Evolutionary conservation across 345 rosid genomes (phyloP), one percentile per base, ranked within the genome.

Genomic region (Luvunga scandens): DNA sequence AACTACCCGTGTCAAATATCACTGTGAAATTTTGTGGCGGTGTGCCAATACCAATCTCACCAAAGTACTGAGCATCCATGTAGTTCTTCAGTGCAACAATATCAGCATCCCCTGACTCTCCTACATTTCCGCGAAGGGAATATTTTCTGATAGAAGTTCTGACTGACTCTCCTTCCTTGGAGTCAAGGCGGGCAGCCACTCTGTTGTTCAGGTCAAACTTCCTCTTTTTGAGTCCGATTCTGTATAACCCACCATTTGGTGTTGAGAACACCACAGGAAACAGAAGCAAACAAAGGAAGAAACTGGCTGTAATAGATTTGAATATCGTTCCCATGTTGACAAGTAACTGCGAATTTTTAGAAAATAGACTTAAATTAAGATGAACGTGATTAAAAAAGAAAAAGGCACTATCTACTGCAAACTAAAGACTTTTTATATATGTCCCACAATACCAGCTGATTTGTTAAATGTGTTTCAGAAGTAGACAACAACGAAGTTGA

Each of bases 1-100:
- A 91, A 85, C 99, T 95, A 39, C 99, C 98, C 1, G 99, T 93
- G 82, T 95, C 98, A 59, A 95, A 95, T 63, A 95, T 92, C 86
- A 93, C 99, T 0, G 93, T 92, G 76, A 95, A 95, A 50, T 86
- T 93, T 82, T 95, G 99, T 8, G 94, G 89, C 27, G 98, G 99
- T 48, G 92, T 88, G 28, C 99, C 98, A 31, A 93, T 84, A 56
- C 93, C 93, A 79, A 93, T 92, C 85, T 93, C 97, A 82, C 98
- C 98, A 83, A 87, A 93, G 74, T 95, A 95, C 76, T 93, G 99
- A 85, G 98, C 98, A 87, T 93, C 95, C 93, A 95, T 72, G 87
- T 90, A 95, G 80, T 95, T 93, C 85, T 90, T 92, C 27, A 95
- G 79, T 2, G 85, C 80, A 1, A 95, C 88, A 75, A 93, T 86